Base-by-base conservation (phyloP, 345 rosid genomes). In the Passiflora organensis region DNA sequence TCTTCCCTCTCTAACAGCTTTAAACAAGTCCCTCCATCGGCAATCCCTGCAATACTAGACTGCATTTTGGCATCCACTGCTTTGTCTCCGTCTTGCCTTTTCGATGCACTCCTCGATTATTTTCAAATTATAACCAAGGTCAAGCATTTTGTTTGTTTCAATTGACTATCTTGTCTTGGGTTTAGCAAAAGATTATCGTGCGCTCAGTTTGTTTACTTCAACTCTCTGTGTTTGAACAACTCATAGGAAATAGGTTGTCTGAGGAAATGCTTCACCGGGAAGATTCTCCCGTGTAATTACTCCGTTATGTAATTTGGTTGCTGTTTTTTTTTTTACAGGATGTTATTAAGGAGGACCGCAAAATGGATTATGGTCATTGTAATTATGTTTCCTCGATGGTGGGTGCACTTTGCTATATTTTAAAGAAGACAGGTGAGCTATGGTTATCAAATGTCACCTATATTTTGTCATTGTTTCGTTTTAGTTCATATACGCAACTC, bases 41-140 rank as follows among this genome's bases (percentile, higher is more conserved):
- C 93, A 44, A 54, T 91, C 36, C 93, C 96, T n/a, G 71, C 90
- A 6, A 65, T 88, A 77, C 75, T 88, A 55, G 95, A 88, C 65
- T 86, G 95, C 82, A 71, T 91, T 66, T 62, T 84, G 52, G 82
- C 80, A 49, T 84, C 96, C 55, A 85, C 84, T n/a, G 62, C 69
- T 45, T 69, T 69, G 21, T 70, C 93, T 69, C 70, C 88, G 0
- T 78, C 77, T 15, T 21, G 79, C 6, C 83, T 91, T 24, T 85
- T 80, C 75, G 66, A 61, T 50, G 66, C 86, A 1, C 86, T 91
- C 48, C 78, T 85, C 23, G 70, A 67, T 55, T 23, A 55, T 13
- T 75, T 75, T 43, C 46, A 73, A 12, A 12, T 14, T 34, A 53
- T 75, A 37, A 34, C n/a, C 48, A 56, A 65, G 80, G 82, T 75